Percentiles rank a stretch among this genome's conserved stretches.
These are phyloP conservation scores for Hanseniaspora opuntiae DNA, from an alignment of 805 yeast species.

Conservation along the genomic window DNA sequence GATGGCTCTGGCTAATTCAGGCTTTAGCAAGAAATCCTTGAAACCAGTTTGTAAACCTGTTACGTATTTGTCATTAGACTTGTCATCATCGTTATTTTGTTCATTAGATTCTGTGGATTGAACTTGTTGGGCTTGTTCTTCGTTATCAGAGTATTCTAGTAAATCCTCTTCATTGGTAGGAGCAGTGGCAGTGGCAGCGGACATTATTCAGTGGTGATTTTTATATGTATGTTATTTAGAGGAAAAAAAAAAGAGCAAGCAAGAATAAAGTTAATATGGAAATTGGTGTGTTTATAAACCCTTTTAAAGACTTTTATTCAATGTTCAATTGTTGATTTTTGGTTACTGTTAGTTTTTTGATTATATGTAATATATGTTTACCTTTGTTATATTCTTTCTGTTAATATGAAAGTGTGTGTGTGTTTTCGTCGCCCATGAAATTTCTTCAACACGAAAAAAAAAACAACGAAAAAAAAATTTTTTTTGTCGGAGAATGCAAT, in stretches of 20 bases:
- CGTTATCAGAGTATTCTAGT: conserved; percentile 96
- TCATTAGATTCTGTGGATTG: conserved; percentile 31
- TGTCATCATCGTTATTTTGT: conserved; percentile 23
- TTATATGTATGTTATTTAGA: background rate
- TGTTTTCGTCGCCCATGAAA: too few species aligned
- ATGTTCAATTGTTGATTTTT: too few species aligned
- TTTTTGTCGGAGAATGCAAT: too few species aligned
- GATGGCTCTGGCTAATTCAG: conserved; percentile 92
- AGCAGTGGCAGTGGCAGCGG: conserved; percentile 42
- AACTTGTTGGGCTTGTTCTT: conserved; percentile 70
- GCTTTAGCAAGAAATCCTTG: conserved; percentile 92
- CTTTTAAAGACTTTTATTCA: too few species aligned
- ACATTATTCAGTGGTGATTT: conserved; percentile 33
- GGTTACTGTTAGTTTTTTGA: too few species aligned
- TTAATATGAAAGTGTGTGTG: too few species aligned
- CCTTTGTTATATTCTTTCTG: too few species aligned
- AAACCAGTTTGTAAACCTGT: conserved; percentile 98
- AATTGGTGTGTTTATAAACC: too few species aligned
- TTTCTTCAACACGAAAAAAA: too few species aligned
- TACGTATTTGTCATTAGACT: conserved; percentile 55
- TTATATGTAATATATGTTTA: too few species aligned
- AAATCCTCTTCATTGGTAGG: conserved; percentile 84
- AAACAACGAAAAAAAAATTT: too few species aligned
- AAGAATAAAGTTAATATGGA: too few species aligned
- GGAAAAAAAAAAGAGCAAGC: background rate